phyloP scores from a whole-genome alignment of 23 red algal species.

The Agarophyton chilense region DNA sequence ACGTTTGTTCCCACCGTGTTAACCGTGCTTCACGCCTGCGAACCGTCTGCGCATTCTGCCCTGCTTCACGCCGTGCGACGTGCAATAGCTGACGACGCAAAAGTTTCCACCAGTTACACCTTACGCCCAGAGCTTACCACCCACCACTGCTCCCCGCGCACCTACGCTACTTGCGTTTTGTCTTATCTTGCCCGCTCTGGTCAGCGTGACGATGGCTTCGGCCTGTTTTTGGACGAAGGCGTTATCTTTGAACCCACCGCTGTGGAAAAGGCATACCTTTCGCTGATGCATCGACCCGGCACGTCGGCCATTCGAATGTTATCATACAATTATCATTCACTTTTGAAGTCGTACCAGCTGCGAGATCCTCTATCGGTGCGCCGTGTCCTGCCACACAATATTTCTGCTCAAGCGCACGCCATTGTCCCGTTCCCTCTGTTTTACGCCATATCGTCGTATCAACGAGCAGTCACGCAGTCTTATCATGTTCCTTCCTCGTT shows the following conservation, averaged over 20 bases:
- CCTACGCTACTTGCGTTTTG: conserved; percentile 1
- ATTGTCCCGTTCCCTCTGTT: conserved; percentile 1
- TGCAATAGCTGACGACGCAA: conserved; percentile 3
- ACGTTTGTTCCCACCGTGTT: conserved; percentile 39
- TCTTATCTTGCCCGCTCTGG: not conserved
- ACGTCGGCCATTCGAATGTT: conserved; percentile 13
- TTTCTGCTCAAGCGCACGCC: not conserved
- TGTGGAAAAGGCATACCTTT: conserved; percentile 45
- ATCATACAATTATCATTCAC: conserved; percentile 14
- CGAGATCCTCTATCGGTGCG: conserved; percentile 21
- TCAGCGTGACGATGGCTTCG: conserved; percentile 10
- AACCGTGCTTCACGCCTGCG: conserved; percentile 51
- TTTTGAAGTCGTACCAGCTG: conserved; percentile 18
- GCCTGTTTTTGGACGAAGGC: conserved; percentile 2
- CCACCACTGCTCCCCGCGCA: not conserved
- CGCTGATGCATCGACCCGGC: not conserved
- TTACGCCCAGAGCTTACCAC: conserved; percentile 12
- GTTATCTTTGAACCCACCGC: conserved; percentile 45
- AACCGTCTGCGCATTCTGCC: not conserved
- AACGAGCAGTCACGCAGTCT: not conserved
- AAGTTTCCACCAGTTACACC: conserved; percentile 10
- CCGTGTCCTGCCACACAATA: not conserved
- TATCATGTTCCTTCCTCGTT: not conserved
- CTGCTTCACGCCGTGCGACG: conserved; percentile 24
- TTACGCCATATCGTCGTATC: conserved; percentile 1